Evolutionary conservation across 2,329 filamentous ascomycete species (phyloP).

Genomic region (Fusarium brevicatenulatum): DNA sequence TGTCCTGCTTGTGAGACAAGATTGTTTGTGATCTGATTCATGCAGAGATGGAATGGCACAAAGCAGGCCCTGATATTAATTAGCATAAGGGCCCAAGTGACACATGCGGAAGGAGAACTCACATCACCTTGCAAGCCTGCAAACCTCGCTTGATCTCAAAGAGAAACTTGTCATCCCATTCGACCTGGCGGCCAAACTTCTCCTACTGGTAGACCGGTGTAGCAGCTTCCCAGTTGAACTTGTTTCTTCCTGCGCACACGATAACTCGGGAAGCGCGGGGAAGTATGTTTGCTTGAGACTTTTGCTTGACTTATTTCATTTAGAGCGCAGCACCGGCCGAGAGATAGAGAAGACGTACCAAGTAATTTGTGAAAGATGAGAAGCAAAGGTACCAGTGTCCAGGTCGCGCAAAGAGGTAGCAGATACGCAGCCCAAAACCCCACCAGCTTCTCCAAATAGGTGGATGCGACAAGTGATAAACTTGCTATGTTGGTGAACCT

Average conservation of each 20-base stretch:
- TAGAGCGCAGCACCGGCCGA: not conserved
- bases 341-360: not conserved
- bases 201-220: not conserved
- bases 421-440: slow-evolving; percentile 1
- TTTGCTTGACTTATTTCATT: not conserved
- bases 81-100: not conserved
- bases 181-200: not conserved
- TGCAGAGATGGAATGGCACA: not conserved
- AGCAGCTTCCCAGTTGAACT: not conserved
- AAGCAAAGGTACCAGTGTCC: not conserved
- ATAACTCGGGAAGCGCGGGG: not conserved
- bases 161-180: not conserved
- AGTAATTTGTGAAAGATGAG: not conserved
- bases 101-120: not conserved
- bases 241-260: not conserved
- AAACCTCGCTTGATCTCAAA: slow-evolving; percentile 6
- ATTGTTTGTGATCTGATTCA: slow-evolving; percentile 6
- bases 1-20: slow-evolving; percentile 1
- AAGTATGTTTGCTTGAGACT: not conserved
- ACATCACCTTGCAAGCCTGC: slow-evolving; percentile 1
- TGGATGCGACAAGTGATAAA: not conserved
- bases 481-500: slow-evolving; percentile 1
- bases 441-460: not conserved
- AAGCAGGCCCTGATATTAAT: not conserved
- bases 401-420: not conserved